phyloP scores from a whole-genome alignment of 2,329 filamentous ascomycete genomes.

The Leptographium galeiforme region DNA sequence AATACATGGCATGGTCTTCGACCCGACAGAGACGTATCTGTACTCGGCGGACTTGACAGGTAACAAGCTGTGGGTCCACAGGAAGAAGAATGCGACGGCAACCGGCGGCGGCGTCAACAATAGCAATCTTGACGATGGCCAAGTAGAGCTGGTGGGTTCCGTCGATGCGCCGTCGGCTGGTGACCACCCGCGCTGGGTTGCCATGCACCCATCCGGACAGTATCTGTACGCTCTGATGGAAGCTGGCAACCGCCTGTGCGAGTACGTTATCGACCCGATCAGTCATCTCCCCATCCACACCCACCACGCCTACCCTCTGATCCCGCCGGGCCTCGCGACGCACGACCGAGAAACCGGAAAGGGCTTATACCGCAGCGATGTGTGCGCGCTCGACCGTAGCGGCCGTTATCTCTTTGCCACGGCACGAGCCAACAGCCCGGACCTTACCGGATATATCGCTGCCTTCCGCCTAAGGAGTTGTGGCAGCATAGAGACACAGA shows the following conservation, averaged over 20 bases:
- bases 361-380: constrained; percentile 70
- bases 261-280: constrained; percentile 64
- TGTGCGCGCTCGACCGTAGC: constrained; percentile 58
- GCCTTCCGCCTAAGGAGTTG: constrained; percentile 58
- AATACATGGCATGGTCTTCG: constrained; percentile 74
- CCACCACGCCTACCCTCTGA: constrained; percentile 60
- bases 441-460: constrained; percentile 69
- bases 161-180: constrained; percentile 55
- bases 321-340: constrained; percentile 55
- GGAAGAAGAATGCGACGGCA: constrained; percentile 32
- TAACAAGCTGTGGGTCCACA: constrained; percentile 77
- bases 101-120: constrained; percentile 15
- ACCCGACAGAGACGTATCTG: constrained; percentile 58
- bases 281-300: constrained; percentile 71
- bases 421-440: constrained; percentile 62
- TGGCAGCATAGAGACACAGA: constrained; percentile 63
- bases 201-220: constrained; percentile 62
- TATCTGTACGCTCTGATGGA: constrained; percentile 85
- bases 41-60: constrained; percentile 68
- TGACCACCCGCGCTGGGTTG: constrained; percentile 82
- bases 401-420: constrained; percentile 73
- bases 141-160: constrained; percentile 56
- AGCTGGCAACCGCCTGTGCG: constrained; percentile 69
- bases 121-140: constrained; percentile 31
- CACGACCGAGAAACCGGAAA: constrained; percentile 24